Conservation (phyloP, 2,329 filamentous ascomycete genomes). For the Leptographium galeiforme region DNA sequence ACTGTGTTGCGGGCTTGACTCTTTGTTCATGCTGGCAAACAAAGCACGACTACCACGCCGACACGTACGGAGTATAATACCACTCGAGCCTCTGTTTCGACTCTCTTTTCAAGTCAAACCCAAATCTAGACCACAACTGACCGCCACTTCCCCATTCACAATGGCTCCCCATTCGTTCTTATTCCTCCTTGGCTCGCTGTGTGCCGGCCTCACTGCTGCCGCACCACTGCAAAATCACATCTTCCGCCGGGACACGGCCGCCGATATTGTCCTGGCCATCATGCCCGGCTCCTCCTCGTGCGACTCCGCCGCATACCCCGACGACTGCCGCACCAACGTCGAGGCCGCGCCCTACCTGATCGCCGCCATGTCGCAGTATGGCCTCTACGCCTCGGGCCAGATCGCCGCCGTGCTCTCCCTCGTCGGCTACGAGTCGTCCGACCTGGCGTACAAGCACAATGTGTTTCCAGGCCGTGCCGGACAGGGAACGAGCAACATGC, state of each 20-base stretch:
- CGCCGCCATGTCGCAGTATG: slow-evolving; percentile 42
- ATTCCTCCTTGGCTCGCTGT: not conserved
- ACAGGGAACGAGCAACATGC: slow-evolving; percentile 55
- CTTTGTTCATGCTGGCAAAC: no score
- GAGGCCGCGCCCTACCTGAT: slow-evolving; percentile 45
- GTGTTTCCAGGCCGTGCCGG: slow-evolving; percentile 38
- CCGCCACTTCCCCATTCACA: no score
- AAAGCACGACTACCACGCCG: no score
- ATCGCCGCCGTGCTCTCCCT: slow-evolving; percentile 58
- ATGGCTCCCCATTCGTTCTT: not conserved
- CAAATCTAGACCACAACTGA: no score
- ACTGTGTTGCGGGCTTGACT: no score
- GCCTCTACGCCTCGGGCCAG: slow-evolving; percentile 38
- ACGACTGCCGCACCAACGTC: slow-evolving; percentile 53
- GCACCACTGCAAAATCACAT: not conserved
- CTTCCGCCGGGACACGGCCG: slow-evolving; percentile 11
- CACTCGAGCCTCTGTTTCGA: no score
- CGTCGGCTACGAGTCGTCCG: slow-evolving; percentile 56
- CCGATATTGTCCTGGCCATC: slow-evolving; percentile 34
- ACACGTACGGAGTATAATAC: no score
- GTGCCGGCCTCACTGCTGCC: not conserved
- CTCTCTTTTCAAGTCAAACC: no score
- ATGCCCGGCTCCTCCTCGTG: slow-evolving; percentile 45
- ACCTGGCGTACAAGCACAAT: slow-evolving; percentile 62
- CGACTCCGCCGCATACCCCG: slow-evolving; percentile 26